These are phyloP conservation scores for Penicillium vulpinum DNA, from an alignment of 2,329 filamentous ascomycete genomes.

Conservation along the genomic window DNA sequence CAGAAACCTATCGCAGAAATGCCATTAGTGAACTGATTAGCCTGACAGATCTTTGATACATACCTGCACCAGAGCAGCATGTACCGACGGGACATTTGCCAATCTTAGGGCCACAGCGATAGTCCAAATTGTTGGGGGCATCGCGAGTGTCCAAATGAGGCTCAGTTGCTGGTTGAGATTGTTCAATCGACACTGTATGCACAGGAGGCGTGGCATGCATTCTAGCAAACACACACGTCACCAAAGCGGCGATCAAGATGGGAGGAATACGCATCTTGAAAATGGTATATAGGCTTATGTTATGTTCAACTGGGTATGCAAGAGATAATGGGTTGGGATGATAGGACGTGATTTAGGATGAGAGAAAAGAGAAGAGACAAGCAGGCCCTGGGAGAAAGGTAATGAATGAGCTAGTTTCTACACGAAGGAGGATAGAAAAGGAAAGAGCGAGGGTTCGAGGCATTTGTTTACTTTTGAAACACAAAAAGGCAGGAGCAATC, in stretches of 20 bases:
- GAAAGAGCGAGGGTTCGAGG: background rate
- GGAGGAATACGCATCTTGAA: conserved; percentile 2
- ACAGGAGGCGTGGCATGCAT: background rate
- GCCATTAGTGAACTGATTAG: background rate
- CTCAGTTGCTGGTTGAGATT: background rate
- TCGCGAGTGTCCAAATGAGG: conserved; percentile 15
- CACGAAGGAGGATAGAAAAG: background rate
- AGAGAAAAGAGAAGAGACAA: background rate
- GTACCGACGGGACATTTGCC: conserved; percentile 37
- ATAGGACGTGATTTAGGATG: background rate
- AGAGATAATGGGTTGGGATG: background rate
- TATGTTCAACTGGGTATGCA: conserved; percentile 5
- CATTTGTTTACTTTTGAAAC: background rate
- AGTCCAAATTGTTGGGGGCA: conserved; percentile 16
- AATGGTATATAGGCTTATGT: conserved; percentile 1
- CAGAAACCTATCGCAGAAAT: conserved; percentile 36
- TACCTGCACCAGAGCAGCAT: conserved; percentile 44
- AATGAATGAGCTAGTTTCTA: conserved; percentile 1
- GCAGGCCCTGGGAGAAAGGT: no score
- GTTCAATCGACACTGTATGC: conserved; percentile 1
- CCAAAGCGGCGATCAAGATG: conserved; percentile 8
- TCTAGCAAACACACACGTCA: conserved; percentile 4
- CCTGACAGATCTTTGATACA: background rate
- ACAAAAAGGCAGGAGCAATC: background rate
- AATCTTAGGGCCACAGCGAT: conserved; percentile 37